Evolutionary conservation across 2,329 filamentous ascomycete species (phyloP).

Genomic region (Cladophialophora yegresii): DNA sequence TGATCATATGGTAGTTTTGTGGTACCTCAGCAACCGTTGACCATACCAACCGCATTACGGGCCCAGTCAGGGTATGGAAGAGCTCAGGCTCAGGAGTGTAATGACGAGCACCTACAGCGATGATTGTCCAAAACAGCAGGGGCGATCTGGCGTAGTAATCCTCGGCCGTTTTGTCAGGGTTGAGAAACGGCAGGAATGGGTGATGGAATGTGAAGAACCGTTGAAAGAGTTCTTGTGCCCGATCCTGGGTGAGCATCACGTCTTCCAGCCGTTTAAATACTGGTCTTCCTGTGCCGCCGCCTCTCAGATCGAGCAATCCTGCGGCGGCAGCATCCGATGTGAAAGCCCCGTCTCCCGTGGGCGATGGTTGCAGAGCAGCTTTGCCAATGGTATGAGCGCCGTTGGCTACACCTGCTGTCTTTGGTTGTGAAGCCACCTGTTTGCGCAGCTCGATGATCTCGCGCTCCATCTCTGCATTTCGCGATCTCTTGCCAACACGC

Average conservation of each 20-base stretch:
- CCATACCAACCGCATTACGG: slow-evolving; percentile 62
- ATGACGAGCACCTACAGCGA: slow-evolving; percentile 63
- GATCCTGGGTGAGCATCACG: slow-evolving; percentile 48
- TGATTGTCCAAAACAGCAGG: slow-evolving; percentile 69
- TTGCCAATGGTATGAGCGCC: slow-evolving; percentile 18
- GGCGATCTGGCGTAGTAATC: slow-evolving; percentile 61
- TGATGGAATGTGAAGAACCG: slow-evolving; percentile 66
- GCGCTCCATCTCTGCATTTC: slow-evolving; percentile 66
- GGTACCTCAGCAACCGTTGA: slow-evolving; percentile 62
- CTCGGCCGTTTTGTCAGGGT: slow-evolving; percentile 56
- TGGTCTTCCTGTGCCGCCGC: slow-evolving; percentile 40
- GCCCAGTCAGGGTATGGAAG: slow-evolving; percentile 55
- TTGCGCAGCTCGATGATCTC: slow-evolving; percentile 55
- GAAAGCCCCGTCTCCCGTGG: slow-evolving; percentile 32
- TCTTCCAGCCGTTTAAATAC: slow-evolving; percentile 55
- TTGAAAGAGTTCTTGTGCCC: slow-evolving; percentile 52
- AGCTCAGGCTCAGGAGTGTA: slow-evolving; percentile 58
- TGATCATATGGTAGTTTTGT: slow-evolving; percentile 65
- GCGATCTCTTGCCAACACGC: slow-evolving; percentile 65
- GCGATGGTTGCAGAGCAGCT: slow-evolving; percentile 13
- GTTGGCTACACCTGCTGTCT: slow-evolving; percentile 7
- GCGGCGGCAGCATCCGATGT: slow-evolving; percentile 53
- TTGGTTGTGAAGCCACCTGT: slow-evolving; percentile 46
- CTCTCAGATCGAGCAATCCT: slow-evolving; percentile 53
- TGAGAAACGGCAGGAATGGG: slow-evolving; percentile 65